Conservation (phyloP, 2,329 filamentous ascomycete genomes). For the Colletotrichum echinochloae region DNA sequence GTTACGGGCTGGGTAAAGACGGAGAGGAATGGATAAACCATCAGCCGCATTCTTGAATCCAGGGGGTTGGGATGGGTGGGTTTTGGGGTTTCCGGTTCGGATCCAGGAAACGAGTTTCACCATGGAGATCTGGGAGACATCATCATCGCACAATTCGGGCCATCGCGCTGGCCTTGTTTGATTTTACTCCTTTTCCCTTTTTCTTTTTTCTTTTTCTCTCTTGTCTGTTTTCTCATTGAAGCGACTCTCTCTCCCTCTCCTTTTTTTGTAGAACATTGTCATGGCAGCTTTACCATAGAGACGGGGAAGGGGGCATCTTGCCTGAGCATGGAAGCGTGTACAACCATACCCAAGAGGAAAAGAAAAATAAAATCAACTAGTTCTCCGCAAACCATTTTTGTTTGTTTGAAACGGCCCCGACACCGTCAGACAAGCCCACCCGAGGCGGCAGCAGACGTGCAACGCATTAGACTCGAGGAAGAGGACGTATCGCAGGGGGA, state of each 20-base stretch:
- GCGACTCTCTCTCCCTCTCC: neutral
- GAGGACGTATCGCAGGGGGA: neutral
- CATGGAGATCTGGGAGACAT: neutral
- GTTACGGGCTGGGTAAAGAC: slow-evolving; percentile 28
- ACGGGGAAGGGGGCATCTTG: neutral
- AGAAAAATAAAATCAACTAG: too few relatives aligned
- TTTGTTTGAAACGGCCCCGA: too few relatives aligned
- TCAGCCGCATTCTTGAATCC: neutral
- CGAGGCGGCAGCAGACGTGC: neutral
- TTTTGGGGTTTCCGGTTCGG: neutral
- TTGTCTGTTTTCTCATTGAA: neutral
- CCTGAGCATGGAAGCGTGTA: slow-evolving; percentile 2
- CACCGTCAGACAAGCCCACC: too few relatives aligned
- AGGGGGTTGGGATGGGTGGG: neutral
- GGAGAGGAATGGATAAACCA: slow-evolving; percentile 17
- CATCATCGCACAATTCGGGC: neutral
- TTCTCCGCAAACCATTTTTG: too few relatives aligned
- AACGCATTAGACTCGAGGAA: neutral
- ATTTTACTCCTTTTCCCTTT: neutral
- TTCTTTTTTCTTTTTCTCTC: neutral
- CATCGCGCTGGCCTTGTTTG: neutral
- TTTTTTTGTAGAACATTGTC: slow-evolving; percentile 13
- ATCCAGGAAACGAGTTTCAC: neutral
- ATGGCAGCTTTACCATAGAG: neutral
- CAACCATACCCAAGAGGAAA: neutral